Conservation (phyloP, 352 stramenopile genomes). For the Globisporangium parvum region DNA sequence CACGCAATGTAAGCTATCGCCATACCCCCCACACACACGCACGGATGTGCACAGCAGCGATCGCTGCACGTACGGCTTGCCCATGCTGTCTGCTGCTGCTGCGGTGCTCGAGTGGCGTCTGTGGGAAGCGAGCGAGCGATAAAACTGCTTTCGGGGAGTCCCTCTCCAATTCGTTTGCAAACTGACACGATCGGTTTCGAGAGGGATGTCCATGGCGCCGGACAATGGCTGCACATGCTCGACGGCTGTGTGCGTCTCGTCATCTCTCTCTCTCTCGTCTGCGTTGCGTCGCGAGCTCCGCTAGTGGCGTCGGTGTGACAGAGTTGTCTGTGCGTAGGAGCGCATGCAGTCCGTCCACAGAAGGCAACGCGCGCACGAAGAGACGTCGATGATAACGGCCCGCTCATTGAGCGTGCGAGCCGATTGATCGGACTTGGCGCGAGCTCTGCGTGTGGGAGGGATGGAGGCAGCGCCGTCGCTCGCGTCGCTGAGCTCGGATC, state of each 20-base stretch:
- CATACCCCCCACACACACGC: no score
- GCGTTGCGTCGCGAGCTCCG: no score
- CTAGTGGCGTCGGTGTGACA: no score
- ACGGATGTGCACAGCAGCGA: neutral
- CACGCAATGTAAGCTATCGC: neutral
- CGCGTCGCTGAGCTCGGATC: neutral
- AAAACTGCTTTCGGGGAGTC: neutral
- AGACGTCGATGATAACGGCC: neutral
- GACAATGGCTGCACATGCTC: no score
- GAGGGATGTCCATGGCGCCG: neutral
- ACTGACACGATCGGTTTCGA: neutral
- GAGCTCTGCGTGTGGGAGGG: neutral
- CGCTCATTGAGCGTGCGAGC: neutral
- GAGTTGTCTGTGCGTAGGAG: no score
- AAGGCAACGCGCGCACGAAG: neutral
- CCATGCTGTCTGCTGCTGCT: constrained; percentile 3
- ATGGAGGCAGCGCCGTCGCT: neutral
- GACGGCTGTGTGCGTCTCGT: no score
- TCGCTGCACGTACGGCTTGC: constrained; percentile 31
- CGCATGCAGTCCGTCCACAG: no score
- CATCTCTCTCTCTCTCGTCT: no score
- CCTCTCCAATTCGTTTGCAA: neutral
- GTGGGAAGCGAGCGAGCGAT: neutral
- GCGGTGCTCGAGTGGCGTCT: no score
- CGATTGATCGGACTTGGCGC: neutral